Conservation (phyloP, 2,329 filamentous ascomycete species). For the Meredithiella fracta region DNA sequence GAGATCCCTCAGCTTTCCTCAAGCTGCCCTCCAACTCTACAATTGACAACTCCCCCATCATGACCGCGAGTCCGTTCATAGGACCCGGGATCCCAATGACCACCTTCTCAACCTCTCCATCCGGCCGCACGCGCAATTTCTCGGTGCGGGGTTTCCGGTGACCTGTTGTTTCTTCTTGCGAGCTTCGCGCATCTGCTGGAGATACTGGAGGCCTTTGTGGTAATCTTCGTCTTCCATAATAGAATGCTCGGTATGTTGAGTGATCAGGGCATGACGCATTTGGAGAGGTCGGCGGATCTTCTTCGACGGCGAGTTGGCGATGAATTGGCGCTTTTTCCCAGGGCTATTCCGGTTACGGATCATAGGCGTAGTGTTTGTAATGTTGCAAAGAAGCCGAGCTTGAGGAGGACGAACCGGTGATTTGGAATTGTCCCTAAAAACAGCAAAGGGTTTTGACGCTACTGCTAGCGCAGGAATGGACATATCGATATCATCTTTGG, state of each 20-base stretch:
- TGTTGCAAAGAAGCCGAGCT: conserved; percentile 1
- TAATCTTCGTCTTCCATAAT: conserved; percentile 50
- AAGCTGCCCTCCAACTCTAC: not conserved
- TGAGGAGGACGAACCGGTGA: conserved; percentile 20
- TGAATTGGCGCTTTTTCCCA: conserved; percentile 7
- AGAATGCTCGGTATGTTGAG: conserved; percentile 31
- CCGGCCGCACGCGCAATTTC: conserved; percentile 2
- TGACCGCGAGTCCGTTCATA: conserved; percentile 6
- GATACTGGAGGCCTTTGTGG: conserved; percentile 66
- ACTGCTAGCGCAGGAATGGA: conserved; percentile 23
- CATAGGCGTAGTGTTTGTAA: conserved; percentile 6
- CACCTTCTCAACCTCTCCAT: not conserved
- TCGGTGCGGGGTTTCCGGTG: conserved; percentile 2
- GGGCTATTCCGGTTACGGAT: conserved; percentile 2
- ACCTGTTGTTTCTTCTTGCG: not conserved
- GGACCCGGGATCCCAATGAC: not conserved
- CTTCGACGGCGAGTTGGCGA: conserved; percentile 10
- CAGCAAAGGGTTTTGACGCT: conserved; percentile 68
- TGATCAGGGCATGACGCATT: not conserved
- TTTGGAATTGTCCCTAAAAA: conserved; percentile 58
- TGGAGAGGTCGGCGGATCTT: conserved; percentile 6
- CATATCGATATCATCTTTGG: not conserved
- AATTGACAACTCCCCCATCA: not conserved
- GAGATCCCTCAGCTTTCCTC: not conserved
- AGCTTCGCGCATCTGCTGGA: conserved; percentile 47